Evolutionary conservation across 805 yeast species (phyloP).

Genomic region (Yarrowia divulgata): DNA sequence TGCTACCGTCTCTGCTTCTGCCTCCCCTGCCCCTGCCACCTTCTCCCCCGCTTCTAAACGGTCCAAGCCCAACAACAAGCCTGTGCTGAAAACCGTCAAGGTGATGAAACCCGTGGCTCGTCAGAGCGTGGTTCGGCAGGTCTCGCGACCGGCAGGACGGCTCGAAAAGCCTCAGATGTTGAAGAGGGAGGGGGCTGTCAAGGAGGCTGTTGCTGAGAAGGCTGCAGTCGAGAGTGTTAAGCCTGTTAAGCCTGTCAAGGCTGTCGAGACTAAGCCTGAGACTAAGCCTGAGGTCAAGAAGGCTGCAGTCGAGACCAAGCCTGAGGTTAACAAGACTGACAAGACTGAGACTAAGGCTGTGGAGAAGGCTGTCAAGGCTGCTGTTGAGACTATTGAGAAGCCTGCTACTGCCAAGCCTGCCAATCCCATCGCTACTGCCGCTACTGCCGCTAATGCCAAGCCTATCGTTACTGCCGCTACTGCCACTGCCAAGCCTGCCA

Average conservation of each 20-base stretch:
- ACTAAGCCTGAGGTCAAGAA: background rate
- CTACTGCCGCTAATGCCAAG: too few species aligned
- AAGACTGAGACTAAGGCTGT: background rate
- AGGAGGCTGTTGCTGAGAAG: background rate
- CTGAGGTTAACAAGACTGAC: background rate
- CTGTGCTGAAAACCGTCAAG: slow-evolving; percentile 33
- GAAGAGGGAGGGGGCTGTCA: background rate
- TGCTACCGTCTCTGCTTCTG: background rate
- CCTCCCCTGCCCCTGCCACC: background rate
- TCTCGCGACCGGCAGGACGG: slow-evolving; percentile 14
- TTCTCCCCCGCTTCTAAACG: background rate
- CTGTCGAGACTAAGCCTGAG: background rate
- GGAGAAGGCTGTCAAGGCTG: background rate
- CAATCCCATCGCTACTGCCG: too few species aligned
- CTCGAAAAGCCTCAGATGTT: slow-evolving; percentile 18
- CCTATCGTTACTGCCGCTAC: too few species aligned
- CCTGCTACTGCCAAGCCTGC: too few species aligned
- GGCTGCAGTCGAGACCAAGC: background rate
- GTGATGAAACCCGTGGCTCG: slow-evolving; percentile 32
- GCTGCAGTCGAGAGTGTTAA: background rate
- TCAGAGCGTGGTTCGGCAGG: slow-evolving; percentile 6
- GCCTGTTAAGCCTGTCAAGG: background rate
- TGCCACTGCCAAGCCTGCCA: background rate
- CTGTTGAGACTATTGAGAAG: too few species aligned
- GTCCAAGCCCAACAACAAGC: slow-evolving; percentile 7